These are phyloP conservation scores for Cephalotrichum gorgonifer DNA, from an alignment of 2,329 filamentous ascomycete genomes.

Conservation along the genomic window DNA sequence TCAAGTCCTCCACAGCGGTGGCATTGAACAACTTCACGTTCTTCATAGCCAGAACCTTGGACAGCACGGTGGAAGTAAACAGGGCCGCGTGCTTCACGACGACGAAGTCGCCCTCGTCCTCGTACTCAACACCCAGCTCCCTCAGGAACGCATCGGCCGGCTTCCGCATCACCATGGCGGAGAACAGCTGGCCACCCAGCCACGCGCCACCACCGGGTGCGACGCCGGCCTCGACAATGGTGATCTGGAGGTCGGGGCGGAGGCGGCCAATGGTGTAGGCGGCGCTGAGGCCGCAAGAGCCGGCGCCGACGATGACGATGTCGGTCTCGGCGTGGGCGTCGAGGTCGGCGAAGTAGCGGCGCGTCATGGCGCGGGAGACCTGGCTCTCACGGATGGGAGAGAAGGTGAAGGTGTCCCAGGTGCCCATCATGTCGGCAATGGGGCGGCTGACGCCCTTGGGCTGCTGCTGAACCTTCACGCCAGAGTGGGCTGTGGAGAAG, in stretches of 20 bases:
- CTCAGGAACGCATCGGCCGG: conserved; percentile 76
- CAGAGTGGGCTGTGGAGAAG: conserved; percentile 34
- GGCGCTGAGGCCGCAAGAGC: conserved; percentile 75
- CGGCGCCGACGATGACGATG: conserved; percentile 86
- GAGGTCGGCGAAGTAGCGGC: conserved; percentile 84
- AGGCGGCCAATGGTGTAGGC: conserved; percentile 76
- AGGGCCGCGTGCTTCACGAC: conserved; percentile 91
- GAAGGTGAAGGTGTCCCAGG: conserved; percentile 78
- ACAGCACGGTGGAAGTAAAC: conserved; percentile 81
- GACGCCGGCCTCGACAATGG: conserved; percentile 80
- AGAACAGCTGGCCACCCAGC: conserved; percentile 91
- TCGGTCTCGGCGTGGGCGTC: conserved; percentile 86
- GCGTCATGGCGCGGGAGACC: conserved; percentile 87
- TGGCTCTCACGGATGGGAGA: conserved; percentile 82
- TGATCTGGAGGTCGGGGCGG: conserved; percentile 83
- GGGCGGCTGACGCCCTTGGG: conserved; percentile 17
- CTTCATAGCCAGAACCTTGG: conserved; percentile 71
- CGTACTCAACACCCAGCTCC: conserved; percentile 74
- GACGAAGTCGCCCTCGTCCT: conserved; percentile 80
- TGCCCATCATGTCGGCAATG: conserved; percentile 50
- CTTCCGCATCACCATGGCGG: conserved; percentile 91
- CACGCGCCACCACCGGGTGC: conserved; percentile 83
- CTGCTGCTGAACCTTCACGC: conserved; percentile 28
- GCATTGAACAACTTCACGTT: conserved; percentile 97
- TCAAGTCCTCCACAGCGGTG: conserved; percentile 83